Percentiles rank a stretch among this genome's conserved stretches.
phyloP scores from a whole-genome alignment of 345 rosid genomes.

The Eucalyptus marginata region DNA sequence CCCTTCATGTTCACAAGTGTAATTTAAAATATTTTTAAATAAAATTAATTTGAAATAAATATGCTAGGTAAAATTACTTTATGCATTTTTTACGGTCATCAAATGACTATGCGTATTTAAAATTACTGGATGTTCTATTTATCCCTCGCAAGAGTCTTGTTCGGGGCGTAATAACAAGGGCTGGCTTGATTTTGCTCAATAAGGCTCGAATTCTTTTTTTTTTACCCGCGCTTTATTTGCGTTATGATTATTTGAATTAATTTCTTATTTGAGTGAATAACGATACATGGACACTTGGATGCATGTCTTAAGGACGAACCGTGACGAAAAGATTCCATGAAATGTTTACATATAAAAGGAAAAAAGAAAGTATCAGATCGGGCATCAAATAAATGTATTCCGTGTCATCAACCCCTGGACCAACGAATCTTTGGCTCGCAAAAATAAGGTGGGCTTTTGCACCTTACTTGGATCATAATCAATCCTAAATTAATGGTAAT shows the following conservation, averaged over 20 bases:
- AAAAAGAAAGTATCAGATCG: not conserved
- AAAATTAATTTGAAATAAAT: not conserved
- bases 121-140: no score
- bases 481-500: not conserved
- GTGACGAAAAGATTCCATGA: not conserved
- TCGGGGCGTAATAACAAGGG: no score
- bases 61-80: not conserved
- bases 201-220: no score
- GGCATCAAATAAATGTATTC: not conserved
- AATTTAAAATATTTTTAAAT: no score
- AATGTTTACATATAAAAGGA: not conserved
- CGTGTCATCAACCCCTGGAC: not conserved
- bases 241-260: no score
- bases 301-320: not conserved
- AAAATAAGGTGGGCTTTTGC: not conserved
- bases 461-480: no score
- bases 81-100: no score
- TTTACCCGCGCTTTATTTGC: not conserved
- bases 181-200: no score
- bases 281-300: not conserved
- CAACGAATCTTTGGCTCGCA: not conserved
- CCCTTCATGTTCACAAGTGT: rapidly evolving
- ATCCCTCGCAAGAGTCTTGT: no score
- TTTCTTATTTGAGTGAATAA: not conserved
- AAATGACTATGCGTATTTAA: no score